A percentile compares a stretch with the other conserved stretches of the same genome.
Evolutionary conservation across 192 early-diverging fungal genomes (phyloP).

Genomic region (Dimargaris xerosporica): DNA sequence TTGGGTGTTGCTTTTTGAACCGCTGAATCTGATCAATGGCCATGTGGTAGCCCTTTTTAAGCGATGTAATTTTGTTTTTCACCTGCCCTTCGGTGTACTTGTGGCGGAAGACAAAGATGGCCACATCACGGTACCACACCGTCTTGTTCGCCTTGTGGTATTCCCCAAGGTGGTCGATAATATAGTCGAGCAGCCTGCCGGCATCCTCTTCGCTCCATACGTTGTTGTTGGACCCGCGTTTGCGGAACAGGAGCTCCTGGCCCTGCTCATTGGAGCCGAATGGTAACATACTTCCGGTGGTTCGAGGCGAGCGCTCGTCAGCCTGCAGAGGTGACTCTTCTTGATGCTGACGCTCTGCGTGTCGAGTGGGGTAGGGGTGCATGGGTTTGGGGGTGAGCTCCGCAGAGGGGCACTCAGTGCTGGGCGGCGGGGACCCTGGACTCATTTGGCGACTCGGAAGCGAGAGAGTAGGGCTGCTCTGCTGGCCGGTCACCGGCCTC

Average conservation of each 20-base stretch:
- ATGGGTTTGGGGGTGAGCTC: too few species aligned
- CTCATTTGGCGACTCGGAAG: too few species aligned
- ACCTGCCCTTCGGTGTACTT: slow-evolving; percentile 8
- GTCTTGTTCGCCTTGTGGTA: slow-evolving; percentile 11
- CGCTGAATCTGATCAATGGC: neutral
- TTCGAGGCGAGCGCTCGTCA: too few species aligned
- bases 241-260: neutral
- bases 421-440: too few species aligned
- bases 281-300: too few species aligned
- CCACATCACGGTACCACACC: neutral
- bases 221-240: slow-evolving; percentile 8
- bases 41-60: slow-evolving; percentile 9
- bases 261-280: neutral
- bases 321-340: too few species aligned
- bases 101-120: neutral
- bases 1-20: neutral
- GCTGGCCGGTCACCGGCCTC: too few species aligned
- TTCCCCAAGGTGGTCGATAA: slow-evolving; percentile 1
- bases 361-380: too few species aligned
- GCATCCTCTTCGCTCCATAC: slow-evolving; percentile 9
- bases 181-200: neutral
- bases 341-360: too few species aligned
- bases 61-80: slow-evolving; percentile 12
- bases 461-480: too few species aligned
- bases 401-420: too few species aligned